A percentile compares a stretch with the other conserved stretches of the same genome.
phyloP scores from a whole-genome alignment of 768 basidiomycete genomes.

The Serpula lacrymans region DNA sequence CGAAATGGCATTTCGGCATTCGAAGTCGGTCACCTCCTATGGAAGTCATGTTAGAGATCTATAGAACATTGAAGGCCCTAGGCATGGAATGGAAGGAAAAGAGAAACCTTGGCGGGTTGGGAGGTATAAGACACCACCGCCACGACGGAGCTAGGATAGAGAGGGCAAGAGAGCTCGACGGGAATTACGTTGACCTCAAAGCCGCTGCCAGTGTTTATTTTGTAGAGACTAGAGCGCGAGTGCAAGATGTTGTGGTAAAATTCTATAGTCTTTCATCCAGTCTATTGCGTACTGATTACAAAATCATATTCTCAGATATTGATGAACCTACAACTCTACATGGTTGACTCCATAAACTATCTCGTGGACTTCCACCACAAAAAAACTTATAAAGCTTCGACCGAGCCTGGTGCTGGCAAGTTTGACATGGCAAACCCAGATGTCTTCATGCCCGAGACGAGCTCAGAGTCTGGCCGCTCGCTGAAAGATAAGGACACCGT shows the following conservation, averaged over 20 bases:
- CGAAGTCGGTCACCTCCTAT: conserved; percentile 91
- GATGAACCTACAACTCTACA: conserved; percentile 97
- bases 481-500: conserved; percentile 41
- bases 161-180: conserved; percentile 60
- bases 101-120: conserved; percentile 69
- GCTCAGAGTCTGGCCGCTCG: conserved; percentile 56
- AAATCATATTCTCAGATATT: conserved; percentile 56
- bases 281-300: not conserved
- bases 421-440: conserved; percentile 57
- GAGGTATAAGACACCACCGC: conserved; percentile 37
- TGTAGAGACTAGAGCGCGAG: conserved; percentile 88
- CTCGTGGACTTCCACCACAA: conserved; percentile 98
- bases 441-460: conserved; percentile 37
- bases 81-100: conserved; percentile 99
- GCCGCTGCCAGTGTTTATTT: conserved; percentile 81
- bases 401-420: conserved; percentile 61
- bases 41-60: conserved; percentile 99
- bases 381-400: conserved; percentile 81
- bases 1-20: conserved; percentile 98
- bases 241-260: conserved; percentile 89
- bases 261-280: conserved; percentile 1
- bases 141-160: conserved; percentile 46
- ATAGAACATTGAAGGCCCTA: conserved; percentile 82
- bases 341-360: conserved; percentile 94
- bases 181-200: conserved; percentile 58